Evolutionary conservation across 176 grass and related monocot genomes (phyloP), one percentile per base, ranked within the genome.

Genomic region (Rhynchospora pubera): DNA sequence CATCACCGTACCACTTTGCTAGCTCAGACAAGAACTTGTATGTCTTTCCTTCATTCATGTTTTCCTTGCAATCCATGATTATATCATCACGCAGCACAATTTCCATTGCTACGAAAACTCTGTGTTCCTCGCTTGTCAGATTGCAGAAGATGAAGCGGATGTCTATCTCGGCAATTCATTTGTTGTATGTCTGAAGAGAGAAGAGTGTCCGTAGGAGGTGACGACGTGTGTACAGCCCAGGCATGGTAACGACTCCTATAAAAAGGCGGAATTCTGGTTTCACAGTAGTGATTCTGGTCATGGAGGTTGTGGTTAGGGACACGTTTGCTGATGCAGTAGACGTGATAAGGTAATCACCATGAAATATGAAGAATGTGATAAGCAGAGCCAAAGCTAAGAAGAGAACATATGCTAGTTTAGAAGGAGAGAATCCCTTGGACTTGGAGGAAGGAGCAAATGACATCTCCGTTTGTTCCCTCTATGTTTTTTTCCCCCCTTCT

Each of bases 1-100:
- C 19, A 24, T n/a, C 19, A 10, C 5, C 4, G 7, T 57, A 86
- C 52, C 78, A 44, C 5, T 57, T 26, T 7, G 91, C 86, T 42
- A 86, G 82, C 6, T 85, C 22, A 26, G 91, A 87, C 75, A 97
- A 84, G 87, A 90, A 93, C 80, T 85, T 76, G 86, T 93, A 89
- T 2, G 93, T 93, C 88, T 97, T 97, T 85, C 93, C 93, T 57
- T 79, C 62, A 88, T 93, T 89, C 91, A 91, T 93, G 87, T 93
- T 93, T 80, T 97, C 93, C 11, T 87, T 15, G 84, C 93, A 93
- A 85, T 93, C 24, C 12, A 93, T 79, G n/a, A 97, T 79, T 83
- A 97, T 55, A 79, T 97, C 93, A 44, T 83, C 77, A 72, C 89
- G 62, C 18, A 72, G 84, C 7, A 89, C 32, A 64, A 83, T 77